Percentiles rank a stretch among this genome's conserved stretches.
Evolutionary conservation across 2,329 filamentous ascomycete genomes (phyloP).

Genomic region (Epichloe sibirici): DNA sequence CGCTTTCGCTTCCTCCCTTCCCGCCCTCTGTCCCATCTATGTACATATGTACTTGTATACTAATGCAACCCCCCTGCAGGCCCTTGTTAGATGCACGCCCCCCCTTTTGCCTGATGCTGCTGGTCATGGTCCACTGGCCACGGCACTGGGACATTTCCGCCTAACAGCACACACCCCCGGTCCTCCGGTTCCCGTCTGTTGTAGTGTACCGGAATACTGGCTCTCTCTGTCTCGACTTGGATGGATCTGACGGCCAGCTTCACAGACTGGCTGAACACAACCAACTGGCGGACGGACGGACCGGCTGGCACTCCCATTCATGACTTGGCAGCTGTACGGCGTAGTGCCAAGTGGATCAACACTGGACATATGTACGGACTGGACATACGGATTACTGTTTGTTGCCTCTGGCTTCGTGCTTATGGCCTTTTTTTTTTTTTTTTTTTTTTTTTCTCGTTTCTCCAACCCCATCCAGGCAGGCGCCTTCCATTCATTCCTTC

Average conservation of each 20-base stretch:
- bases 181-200: neutral
- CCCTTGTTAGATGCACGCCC: neutral
- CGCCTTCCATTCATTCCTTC: neutral
- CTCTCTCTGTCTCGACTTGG: neutral
- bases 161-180: neutral
- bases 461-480: no score
- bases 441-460: no score
- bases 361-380: no score
- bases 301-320: neutral
- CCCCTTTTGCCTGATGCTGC: neutral
- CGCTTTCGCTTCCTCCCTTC: slow-evolving; percentile 4
- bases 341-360: neutral
- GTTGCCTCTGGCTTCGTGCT: neutral
- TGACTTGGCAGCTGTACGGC: neutral
- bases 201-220: neutral
- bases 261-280: neutral
- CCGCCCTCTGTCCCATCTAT: slow-evolving; percentile 5
- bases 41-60: neutral
- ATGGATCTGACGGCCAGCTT: neutral
- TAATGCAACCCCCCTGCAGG: neutral
- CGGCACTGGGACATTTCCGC: no score
- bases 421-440: neutral
- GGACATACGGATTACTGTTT: no score
- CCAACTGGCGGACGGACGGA: neutral
- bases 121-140: neutral